A percentile compares a stretch with the other conserved stretches of the same genome.
Conservation (phyloP, 2,329 filamentous ascomycete genomes). For the Xylariaceae sp. region DNA sequence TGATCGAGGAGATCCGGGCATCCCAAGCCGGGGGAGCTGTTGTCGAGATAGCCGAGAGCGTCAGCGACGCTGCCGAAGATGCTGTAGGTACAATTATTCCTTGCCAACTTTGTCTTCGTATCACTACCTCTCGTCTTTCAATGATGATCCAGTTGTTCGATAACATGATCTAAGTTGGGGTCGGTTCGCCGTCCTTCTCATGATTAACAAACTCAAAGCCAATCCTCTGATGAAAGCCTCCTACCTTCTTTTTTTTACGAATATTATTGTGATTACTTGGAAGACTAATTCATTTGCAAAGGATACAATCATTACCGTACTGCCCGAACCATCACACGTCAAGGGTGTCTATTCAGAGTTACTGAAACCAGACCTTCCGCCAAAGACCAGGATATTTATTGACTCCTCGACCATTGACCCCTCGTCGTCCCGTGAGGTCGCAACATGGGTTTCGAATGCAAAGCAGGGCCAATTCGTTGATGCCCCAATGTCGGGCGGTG, state of each 20-base stretch:
- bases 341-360: slow-evolving; percentile 77
- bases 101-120: slow-evolving; percentile 2
- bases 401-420: slow-evolving; percentile 97
- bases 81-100: slow-evolving; percentile 41
- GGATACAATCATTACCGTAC: slow-evolving; percentile 82
- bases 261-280: not conserved
- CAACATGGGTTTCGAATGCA: slow-evolving; percentile 60
- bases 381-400: slow-evolving; percentile 74
- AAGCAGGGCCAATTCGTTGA: slow-evolving; percentile 79
- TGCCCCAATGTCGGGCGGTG: slow-evolving; percentile 94
- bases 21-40: slow-evolving; percentile 42
- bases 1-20: slow-evolving; percentile 45
- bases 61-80: slow-evolving; percentile 46
- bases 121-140: slow-evolving; percentile 17
- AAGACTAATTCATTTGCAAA: slow-evolving; percentile 35
- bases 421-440: slow-evolving; percentile 73
- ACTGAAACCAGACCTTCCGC: slow-evolving; percentile 50
- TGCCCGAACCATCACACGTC: slow-evolving; percentile 87
- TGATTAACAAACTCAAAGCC: slow-evolving; percentile 66
- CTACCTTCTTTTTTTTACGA: slow-evolving; percentile 5
- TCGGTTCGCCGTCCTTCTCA: slow-evolving; percentile 49
- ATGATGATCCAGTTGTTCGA: slow-evolving; percentile 37
- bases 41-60: slow-evolving; percentile 42
- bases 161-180: slow-evolving; percentile 73
- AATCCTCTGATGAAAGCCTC: slow-evolving; percentile 61